Base-by-base conservation (phyloP, 2,329 filamentous ascomycete genomes). In the Phaeosphaeriaceae sp. region DNA sequence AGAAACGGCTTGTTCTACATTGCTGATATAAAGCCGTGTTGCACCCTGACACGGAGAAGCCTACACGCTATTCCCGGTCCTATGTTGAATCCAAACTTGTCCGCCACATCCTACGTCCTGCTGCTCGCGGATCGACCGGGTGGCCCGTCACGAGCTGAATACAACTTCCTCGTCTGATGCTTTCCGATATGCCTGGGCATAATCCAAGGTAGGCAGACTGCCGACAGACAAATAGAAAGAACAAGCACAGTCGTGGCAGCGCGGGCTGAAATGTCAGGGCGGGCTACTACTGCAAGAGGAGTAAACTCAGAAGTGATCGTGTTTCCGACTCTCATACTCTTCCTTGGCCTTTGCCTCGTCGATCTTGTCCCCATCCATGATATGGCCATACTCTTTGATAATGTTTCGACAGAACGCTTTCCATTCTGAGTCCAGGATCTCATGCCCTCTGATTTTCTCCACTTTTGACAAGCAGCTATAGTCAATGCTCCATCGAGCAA, bases 391-490 rank as follows among this genome's bases (percentile, higher is more conserved):
- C 7, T 73, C 72, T 13, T 78, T 62, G 1, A 87, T 78, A 5
- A 89, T 80, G 77, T 80, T 80, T 1, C 78, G 51, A 55, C 89
- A 82, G 61, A 90, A 91, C 0, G 74, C 70, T 2, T 83, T 76
- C 89, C 89, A 92, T 33, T 80, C 79, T 3, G 60, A 58, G 57
- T 81, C 74, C 83, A 89, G 90, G 46, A 82, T 78, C 0, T 61
- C 53, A 25, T 67, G 69, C 2, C 79, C 81, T 3, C 65, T 17
- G n/a, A 61, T 60, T 55, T 79, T 78, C 61, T 88, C 81, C 0
- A 51, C 31, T 0, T 65, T 46, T 5, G 27, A 59, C 19, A 83
- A 66, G 54, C 80, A 82, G 58, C 78, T 80, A 61, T 82, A 80
- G 31, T 81, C 70, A 2, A 83, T 62, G 53, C 80, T 82, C 81